Evolutionary conservation across 2,329 filamentous ascomycete genomes (phyloP).

Genomic region (Emmonsia crescens): DNA sequence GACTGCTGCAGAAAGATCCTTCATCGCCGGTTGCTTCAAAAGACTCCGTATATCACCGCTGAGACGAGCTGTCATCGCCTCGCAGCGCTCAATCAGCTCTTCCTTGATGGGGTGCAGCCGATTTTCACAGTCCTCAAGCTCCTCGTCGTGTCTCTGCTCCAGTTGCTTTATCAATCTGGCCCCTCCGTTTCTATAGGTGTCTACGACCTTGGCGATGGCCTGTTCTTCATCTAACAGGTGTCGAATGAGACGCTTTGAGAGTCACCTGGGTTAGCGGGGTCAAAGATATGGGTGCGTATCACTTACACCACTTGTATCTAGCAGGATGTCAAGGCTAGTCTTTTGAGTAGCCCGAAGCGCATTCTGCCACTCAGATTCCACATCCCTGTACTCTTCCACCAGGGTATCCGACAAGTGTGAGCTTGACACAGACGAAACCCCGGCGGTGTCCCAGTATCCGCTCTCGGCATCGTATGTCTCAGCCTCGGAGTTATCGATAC

Average conservation of each 20-base stretch:
- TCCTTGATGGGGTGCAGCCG: constrained; percentile 21
- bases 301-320: constrained; percentile 23
- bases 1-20: constrained; percentile 2
- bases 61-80: constrained; percentile 21
- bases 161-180: constrained; percentile 34
- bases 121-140: constrained; percentile 24
- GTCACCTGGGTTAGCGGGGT: neutral
- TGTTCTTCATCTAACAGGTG: constrained; percentile 40
- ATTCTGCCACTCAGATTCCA: constrained; percentile 1
- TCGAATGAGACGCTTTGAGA: constrained; percentile 29
- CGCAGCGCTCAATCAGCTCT: constrained; percentile 21
- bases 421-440: constrained; percentile 5
- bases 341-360: constrained; percentile 7
- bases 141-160: constrained; percentile 29
- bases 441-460: constrained; percentile 5
- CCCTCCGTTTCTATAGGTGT: constrained; percentile 35
- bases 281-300: no score
- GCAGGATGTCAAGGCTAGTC: constrained; percentile 17
- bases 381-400: constrained; percentile 2
- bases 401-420: constrained; percentile 1
- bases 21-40: constrained; percentile 2
- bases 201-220: constrained; percentile 33
- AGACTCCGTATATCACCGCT: constrained; percentile 16
- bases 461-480: neutral
- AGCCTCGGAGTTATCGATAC: neutral